These are phyloP conservation scores for Echites panduratus DNA, from an alignment of 257 asterid species.

Conservation along the genomic window DNA sequence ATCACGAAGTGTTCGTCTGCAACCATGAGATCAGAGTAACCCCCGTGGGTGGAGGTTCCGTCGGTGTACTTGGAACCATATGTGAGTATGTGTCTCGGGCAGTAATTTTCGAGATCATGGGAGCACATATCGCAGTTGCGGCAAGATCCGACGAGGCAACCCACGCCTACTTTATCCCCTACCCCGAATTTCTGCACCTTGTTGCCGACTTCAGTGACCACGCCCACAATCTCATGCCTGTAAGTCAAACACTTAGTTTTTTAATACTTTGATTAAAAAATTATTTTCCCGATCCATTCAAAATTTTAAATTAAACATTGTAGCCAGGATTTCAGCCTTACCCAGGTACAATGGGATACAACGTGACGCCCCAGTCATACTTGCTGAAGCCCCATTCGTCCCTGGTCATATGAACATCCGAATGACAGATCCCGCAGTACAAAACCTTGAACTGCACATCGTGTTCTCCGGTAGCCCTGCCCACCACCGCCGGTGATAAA, in stretches of 20 bases:
- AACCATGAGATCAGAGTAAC: constrained; percentile 42
- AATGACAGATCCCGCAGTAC: constrained; percentile 51
- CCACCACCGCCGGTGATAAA: neutral
- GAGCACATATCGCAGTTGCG: constrained; percentile 16
- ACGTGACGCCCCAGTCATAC: constrained; percentile 34
- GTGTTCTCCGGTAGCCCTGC: constrained; percentile 39
- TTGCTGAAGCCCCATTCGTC: constrained; percentile 40
- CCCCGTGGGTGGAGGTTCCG: constrained; percentile 27
- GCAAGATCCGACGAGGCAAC: constrained; percentile 19
- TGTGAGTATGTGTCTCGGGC: neutral
- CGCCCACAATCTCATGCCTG: constrained; percentile 28
- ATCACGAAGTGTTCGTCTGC: constrained; percentile 37
- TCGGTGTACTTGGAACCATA: neutral
- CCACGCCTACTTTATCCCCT: constrained; percentile 27
- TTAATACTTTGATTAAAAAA: too few relatives aligned
- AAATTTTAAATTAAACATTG: too few relatives aligned
- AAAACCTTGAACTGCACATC: constrained; percentile 52
- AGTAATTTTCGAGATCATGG: constrained; percentile 22
- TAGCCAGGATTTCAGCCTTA: neutral
- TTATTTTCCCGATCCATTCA: too few relatives aligned
- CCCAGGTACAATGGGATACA: constrained; percentile 52
- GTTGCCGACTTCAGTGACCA: constrained; percentile 34
- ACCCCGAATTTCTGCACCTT: constrained; percentile 40
- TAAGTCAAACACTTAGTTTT: neutral
- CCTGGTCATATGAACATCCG: constrained; percentile 39